These are phyloP conservation scores for Debaryomycetaceae sp. DNA, from an alignment of 1,139 yeast genomes.

Conservation along the genomic window DNA sequence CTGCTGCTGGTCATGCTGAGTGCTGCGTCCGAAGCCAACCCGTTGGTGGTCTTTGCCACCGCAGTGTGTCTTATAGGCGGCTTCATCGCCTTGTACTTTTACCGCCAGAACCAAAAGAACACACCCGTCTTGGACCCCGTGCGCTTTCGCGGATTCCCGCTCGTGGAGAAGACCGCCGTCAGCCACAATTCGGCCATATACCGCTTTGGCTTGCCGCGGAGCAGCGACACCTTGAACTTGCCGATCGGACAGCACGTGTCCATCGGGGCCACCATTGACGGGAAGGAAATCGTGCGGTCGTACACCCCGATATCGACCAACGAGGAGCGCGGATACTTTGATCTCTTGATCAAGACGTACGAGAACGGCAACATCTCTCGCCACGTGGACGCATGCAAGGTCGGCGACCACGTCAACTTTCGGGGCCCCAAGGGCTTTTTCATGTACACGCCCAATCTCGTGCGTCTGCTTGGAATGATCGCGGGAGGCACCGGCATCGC, in stretches of 20 bases:
- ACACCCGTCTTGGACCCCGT: conserved; percentile 53
- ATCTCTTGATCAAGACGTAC: conserved; percentile 84
- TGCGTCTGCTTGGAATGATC: conserved; percentile 67
- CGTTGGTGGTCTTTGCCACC: conserved; percentile 27
- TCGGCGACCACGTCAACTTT: conserved; percentile 35
- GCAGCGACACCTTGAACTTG: conserved; percentile 69
- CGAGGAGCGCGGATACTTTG: conserved; percentile 78
- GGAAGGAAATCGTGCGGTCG: conserved; percentile 79
- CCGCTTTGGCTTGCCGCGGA: conserved; percentile 73
- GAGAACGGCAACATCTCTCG: conserved; percentile 84
- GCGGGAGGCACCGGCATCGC: conserved; percentile 95
- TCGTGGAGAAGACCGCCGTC: conserved; percentile 66
- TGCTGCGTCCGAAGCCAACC: conserved; percentile 20
- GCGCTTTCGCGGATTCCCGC: conserved; percentile 70
- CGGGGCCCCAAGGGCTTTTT: conserved; percentile 95
- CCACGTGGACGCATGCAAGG: conserved; percentile 52
- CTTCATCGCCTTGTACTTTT: conserved; percentile 26
- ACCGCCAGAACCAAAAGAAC: conserved; percentile 26
- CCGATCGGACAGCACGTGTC: conserved; percentile 94
- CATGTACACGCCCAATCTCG: conserved; percentile 75
- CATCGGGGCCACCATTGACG: conserved; percentile 62
- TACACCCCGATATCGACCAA: conserved; percentile 92
- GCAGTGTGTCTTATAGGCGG: conserved; percentile 31
- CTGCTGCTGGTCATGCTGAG: no score
- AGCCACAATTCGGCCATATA: conserved; percentile 79